Percentiles rank a stretch among this genome's conserved stretches.
phyloP scores from a whole-genome alignment of 805 yeast species.

The Yarrowia sp. region DNA sequence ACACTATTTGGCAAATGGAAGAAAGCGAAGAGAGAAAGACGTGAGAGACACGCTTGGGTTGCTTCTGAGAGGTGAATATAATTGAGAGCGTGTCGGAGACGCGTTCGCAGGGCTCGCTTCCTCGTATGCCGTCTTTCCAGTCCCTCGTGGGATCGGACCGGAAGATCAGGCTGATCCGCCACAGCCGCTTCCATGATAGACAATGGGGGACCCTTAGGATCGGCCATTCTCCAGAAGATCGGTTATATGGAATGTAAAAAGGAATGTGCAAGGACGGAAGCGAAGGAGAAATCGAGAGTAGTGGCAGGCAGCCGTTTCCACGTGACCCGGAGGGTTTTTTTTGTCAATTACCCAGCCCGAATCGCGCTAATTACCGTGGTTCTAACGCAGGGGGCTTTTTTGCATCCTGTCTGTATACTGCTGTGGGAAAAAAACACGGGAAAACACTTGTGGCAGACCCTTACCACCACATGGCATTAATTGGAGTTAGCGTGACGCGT shows the following conservation, averaged over 20 bases:
- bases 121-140: background rate
- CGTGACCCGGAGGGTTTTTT: too few species aligned
- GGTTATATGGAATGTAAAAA: constrained; percentile 20
- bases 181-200: constrained; percentile 29
- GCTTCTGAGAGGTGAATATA: background rate
- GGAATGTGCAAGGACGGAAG: background rate
- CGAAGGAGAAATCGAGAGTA: background rate
- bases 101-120: background rate
- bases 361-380: constrained; percentile 8
- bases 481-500: background rate
- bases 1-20: constrained; percentile 2
- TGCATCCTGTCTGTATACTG: too few species aligned
- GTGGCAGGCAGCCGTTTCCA: background rate
- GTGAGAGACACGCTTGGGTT: background rate
- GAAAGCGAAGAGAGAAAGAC: background rate
- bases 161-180: constrained; percentile 13
- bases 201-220: constrained; percentile 1
- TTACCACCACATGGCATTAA: constrained; percentile 20
- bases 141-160: background rate
- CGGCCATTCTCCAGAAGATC: background rate
- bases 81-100: background rate
- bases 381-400: constrained; percentile 13
- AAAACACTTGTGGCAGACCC: background rate
- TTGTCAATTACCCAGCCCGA: background rate
- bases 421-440: too few species aligned